Conservation (phyloP, 495 filamentous ascomycete genomes). For the Chaetomidium leptoderma region DNA sequence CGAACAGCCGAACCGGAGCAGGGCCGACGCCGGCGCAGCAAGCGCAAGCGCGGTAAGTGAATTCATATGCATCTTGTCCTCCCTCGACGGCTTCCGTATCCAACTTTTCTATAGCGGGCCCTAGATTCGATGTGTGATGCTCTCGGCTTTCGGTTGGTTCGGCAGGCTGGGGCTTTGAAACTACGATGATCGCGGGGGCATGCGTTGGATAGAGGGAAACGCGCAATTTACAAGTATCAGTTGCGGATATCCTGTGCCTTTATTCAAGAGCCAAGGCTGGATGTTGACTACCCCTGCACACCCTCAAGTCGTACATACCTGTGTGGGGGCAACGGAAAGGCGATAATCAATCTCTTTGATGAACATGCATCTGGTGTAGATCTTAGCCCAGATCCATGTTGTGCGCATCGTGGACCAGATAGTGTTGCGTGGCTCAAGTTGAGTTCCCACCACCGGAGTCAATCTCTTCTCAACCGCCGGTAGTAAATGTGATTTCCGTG, state of each 20-base stretch:
- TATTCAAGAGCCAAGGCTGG: no score
- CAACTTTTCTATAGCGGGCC: background rate
- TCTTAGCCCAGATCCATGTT: background rate
- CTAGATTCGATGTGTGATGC: no score
- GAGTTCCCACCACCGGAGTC: background rate
- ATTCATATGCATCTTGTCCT: background rate
- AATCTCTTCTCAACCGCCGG: background rate
- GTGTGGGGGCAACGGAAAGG: background rate
- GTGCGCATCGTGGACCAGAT: background rate
- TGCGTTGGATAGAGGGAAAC: no score
- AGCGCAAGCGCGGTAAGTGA: slow-evolving; percentile 3
- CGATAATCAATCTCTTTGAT: background rate
- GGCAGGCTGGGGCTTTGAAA: no score
- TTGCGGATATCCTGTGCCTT: no score
- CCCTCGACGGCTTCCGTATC: background rate
- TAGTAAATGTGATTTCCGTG: background rate
- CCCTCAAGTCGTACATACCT: background rate
- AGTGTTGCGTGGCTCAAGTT: background rate
- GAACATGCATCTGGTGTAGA: background rate
- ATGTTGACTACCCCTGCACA: background rate
- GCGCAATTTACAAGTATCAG: no score
- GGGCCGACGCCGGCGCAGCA: background rate
- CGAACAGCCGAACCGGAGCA: slow-evolving; percentile 2
- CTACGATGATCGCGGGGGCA: no score
- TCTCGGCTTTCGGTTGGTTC: no score